phyloP scores from a whole-genome alignment of 176 grass and related monocot species.

The Oryza glaberrima region DNA sequence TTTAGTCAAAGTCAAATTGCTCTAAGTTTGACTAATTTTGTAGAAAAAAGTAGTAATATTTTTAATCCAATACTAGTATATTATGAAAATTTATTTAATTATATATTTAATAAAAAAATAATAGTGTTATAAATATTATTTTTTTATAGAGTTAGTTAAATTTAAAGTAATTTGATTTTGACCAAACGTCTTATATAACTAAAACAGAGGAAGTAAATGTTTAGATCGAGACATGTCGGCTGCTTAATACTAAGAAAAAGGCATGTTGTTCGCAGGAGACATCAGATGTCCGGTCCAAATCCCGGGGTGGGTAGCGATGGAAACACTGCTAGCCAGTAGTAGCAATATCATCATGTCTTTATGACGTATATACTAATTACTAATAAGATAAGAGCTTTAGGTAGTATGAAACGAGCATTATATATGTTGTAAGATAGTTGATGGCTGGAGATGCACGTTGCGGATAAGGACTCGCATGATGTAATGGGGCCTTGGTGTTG shows the following conservation, averaged over 20 bases:
- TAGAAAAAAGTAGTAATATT: too few relatives aligned
- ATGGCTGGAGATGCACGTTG: neutral
- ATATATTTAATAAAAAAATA: too few relatives aligned
- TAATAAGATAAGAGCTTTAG: neutral
- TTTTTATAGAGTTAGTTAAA: too few relatives aligned
- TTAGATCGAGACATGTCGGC: neutral
- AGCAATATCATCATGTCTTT: neutral
- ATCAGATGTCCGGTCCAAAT: neutral
- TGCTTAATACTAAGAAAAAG: neutral
- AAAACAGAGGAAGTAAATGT: neutral
- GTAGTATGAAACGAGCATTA: neutral
- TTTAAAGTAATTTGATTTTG: too few relatives aligned
- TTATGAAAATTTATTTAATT: too few relatives aligned
- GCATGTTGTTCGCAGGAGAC: neutral
- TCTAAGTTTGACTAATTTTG: too few relatives aligned
- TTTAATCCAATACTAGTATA: too few relatives aligned
- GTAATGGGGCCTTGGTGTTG: neutral
- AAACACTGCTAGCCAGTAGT: neutral
- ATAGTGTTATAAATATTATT: too few relatives aligned
- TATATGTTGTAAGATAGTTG: neutral
- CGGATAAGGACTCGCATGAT: conserved; percentile 14
- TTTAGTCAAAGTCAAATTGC: too few relatives aligned
- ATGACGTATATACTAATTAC: neutral
- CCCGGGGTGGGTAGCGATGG: neutral
- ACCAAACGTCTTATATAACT: too few relatives aligned